A percentile compares a stretch with the other conserved stretches of the same genome.
Evolutionary conservation across 768 basidiomycete genomes (phyloP).

Genomic region (Naematelia encephala): DNA sequence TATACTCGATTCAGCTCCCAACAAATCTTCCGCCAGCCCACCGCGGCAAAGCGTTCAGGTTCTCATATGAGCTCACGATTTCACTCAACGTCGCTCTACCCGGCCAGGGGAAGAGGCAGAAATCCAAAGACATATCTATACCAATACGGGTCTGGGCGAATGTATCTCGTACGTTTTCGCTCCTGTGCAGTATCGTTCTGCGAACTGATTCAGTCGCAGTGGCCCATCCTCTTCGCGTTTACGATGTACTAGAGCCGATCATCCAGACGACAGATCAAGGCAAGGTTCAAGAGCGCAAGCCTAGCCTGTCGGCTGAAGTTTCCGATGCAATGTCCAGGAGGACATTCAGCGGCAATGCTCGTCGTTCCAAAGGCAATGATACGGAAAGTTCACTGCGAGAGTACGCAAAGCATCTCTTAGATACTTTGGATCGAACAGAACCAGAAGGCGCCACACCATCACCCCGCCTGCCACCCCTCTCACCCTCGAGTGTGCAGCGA

Average conservation of each 20-base stretch:
- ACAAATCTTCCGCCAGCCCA: constrained; percentile 84
- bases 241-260: constrained; percentile 82
- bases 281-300: constrained; percentile 24
- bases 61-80: constrained; percentile 86
- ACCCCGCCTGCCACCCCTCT: constrained; percentile 5
- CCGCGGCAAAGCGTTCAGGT: constrained; percentile 73
- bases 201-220: constrained; percentile 43
- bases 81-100: constrained; percentile 60
- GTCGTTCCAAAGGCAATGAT: constrained; percentile 13
- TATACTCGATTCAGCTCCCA: constrained; percentile 73
- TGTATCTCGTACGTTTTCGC: constrained; percentile 63
- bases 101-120: constrained; percentile 51
- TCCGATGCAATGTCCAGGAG: neutral
- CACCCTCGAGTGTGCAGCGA: neutral
- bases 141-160: constrained; percentile 88
- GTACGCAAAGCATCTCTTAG: constrained; percentile 23
- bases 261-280: constrained; percentile 52
- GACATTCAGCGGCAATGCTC: neutral
- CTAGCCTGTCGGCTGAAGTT: neutral
- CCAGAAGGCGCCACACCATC: neutral
- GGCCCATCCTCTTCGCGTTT: constrained; percentile 61
- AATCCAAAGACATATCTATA: constrained; percentile 66
- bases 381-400: constrained; percentile 12
- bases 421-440: neutral
- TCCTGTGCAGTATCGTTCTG: neutral